A percentile compares a stretch with the other conserved stretches of the same genome.
Evolutionary conservation across 1,284 basidiomycete species (phyloP).

Genomic region (Mycosarcoma mackinlayi): DNA sequence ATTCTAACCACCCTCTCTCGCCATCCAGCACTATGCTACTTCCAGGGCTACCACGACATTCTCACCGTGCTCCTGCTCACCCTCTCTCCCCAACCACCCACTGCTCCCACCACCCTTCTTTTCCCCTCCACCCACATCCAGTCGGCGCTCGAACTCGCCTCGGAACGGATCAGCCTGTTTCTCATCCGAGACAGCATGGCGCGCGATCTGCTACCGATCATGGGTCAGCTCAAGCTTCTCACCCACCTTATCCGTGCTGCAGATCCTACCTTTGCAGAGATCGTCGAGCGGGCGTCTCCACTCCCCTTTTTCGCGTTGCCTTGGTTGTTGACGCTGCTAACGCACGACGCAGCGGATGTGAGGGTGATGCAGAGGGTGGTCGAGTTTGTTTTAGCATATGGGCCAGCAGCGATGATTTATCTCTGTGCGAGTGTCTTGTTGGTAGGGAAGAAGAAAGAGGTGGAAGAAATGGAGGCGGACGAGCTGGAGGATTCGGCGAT

Average conservation of each 20-base stretch:
- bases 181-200: slow-evolving; percentile 90
- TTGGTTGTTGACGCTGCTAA: slow-evolving; percentile 88
- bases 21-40: slow-evolving; percentile 81
- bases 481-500: slow-evolving; percentile 47
- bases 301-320: slow-evolving; percentile 88
- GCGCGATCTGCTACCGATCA: slow-evolving; percentile 80
- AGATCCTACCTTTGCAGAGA: slow-evolving; percentile 77
- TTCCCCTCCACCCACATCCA: slow-evolving; percentile 6
- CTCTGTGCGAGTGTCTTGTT: slow-evolving; percentile 76
- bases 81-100: slow-evolving; percentile 30
- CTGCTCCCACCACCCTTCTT: neutral
- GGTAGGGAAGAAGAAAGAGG: slow-evolving; percentile 18
- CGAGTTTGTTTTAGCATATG: slow-evolving; percentile 84
- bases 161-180: slow-evolving; percentile 79
- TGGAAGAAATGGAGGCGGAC: slow-evolving; percentile 23
- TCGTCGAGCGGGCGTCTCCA: slow-evolving; percentile 76
- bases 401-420: slow-evolving; percentile 83
- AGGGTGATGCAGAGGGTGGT: slow-evolving; percentile 81
- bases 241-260: slow-evolving; percentile 77
- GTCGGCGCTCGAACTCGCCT: slow-evolving; percentile 24
- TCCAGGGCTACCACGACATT: slow-evolving; percentile 90
- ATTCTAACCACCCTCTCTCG: slow-evolving; percentile 77
- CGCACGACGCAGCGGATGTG: slow-evolving; percentile 82
- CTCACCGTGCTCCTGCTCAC: slow-evolving; percentile 86
- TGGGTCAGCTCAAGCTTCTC: slow-evolving; percentile 80